phyloP scores from a whole-genome alignment of 163 green algal genomes.

The Coccomyxa subellipsoidea region DNA sequence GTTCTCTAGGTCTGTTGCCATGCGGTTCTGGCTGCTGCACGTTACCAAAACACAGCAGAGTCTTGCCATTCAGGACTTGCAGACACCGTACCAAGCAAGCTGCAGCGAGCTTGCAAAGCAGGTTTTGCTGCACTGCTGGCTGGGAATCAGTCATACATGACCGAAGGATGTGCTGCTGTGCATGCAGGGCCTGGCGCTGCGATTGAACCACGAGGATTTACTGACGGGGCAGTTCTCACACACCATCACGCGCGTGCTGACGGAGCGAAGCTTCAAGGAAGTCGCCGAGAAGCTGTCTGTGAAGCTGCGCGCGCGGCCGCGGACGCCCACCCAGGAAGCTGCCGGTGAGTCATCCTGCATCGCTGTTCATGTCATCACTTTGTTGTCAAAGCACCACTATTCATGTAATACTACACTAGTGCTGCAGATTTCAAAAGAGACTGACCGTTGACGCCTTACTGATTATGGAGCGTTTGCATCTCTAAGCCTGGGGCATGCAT shows the following conservation, averaged over 20 bases:
- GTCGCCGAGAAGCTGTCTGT: background rate
- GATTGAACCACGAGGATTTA: background rate
- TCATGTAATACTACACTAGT: background rate
- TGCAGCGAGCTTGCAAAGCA: background rate
- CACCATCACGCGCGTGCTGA: background rate
- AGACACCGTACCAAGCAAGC: background rate
- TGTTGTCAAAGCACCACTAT: background rate
- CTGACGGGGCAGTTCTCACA: background rate
- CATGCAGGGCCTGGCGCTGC: background rate
- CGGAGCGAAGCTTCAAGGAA: background rate
- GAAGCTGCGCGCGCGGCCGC: background rate
- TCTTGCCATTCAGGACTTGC: background rate
- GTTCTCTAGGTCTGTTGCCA: too few relatives aligned
- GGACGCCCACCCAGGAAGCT: slow-evolving; percentile 1
- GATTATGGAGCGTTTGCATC: too few relatives aligned
- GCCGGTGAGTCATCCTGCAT: background rate
- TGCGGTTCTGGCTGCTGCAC: background rate
- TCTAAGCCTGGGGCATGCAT: too few relatives aligned
- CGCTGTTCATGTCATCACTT: background rate
- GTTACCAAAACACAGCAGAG: background rate
- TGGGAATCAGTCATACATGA: background rate
- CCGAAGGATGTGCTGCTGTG: background rate
- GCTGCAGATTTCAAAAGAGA: background rate
- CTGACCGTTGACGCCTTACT: background rate
- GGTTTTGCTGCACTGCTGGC: background rate